phyloP scores from a whole-genome alignment of 164 flowering plant genomes.

The Liquidambar formosana region DNA sequence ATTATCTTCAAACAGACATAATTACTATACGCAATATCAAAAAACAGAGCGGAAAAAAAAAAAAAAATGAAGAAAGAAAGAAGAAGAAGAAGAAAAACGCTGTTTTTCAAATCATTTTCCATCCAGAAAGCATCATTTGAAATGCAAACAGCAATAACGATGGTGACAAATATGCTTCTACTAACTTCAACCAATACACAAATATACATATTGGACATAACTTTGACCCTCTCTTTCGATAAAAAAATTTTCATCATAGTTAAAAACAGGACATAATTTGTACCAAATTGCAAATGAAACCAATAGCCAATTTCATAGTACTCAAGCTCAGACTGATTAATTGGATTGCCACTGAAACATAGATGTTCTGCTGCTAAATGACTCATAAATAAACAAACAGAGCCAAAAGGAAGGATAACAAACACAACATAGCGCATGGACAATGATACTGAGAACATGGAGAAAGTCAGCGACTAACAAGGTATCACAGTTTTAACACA shows the following conservation, averaged over 20 bases:
- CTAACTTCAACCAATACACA: background rate
- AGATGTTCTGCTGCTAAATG: background rate
- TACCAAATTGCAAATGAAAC: background rate
- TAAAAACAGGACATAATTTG: background rate
- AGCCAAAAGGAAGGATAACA: background rate
- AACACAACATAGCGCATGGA: background rate
- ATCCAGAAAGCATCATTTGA: background rate
- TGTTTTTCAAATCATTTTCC: background rate
- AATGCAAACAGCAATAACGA: background rate
- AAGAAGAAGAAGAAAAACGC: background rate
- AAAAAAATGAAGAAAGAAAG: too few relatives aligned
- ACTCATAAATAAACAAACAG: background rate
- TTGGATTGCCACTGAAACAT: background rate
- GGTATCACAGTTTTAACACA: background rate
- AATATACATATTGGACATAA: too few relatives aligned
- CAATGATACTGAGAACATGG: background rate
- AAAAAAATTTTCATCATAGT: background rate
- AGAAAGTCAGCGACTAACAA: background rate
- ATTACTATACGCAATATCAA: background rate
- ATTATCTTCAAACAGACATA: slow-evolving; percentile 3
- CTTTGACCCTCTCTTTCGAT: background rate
- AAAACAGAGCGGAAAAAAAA: background rate
- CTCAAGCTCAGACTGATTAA: background rate
- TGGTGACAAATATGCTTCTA: background rate
- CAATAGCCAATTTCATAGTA: too few relatives aligned